Evolutionary conservation across 2,329 filamentous ascomycete species (phyloP).

Genomic region (Talaromyces sp.): DNA sequence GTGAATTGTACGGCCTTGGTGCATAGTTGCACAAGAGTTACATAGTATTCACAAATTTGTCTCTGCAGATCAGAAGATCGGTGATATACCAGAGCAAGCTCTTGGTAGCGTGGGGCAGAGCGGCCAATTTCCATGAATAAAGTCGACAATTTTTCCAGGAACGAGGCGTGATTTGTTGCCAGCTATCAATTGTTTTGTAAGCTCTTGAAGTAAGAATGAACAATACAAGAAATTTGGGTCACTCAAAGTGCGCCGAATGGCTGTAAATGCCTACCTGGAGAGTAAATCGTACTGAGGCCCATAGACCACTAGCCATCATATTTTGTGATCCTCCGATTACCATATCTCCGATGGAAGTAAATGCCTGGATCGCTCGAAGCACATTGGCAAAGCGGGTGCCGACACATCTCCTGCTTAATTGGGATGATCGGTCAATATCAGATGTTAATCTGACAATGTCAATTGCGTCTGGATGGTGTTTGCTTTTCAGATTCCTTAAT

Average conservation of each 20-base stretch:
- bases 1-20: not conserved
- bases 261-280: not conserved
- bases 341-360: constrained; percentile 4
- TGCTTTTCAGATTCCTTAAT: not conserved
- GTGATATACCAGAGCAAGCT: constrained; percentile 5
- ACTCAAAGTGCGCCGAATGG: not conserved
- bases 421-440: constrained; percentile 1
- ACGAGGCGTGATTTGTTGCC: not conserved
- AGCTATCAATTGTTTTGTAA: not conserved
- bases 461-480: not conserved
- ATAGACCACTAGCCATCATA: constrained; percentile 10
- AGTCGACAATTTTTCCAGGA: not conserved
- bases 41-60: not conserved
- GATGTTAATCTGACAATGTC: constrained; percentile 8
- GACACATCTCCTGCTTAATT: not conserved
- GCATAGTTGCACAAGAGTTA: not conserved
- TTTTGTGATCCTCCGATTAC: constrained; percentile 5
- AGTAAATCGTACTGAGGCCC: constrained; percentile 10
- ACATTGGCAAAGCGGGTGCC: constrained; percentile 5
- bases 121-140: constrained; percentile 5
- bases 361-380: constrained; percentile 7
- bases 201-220: not conserved
- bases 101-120: constrained; percentile 1
- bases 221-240: not conserved
- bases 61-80: not conserved